Base-by-base conservation (phyloP, 208 protist species). In the Acanthamoeba lenticulata region DNA sequence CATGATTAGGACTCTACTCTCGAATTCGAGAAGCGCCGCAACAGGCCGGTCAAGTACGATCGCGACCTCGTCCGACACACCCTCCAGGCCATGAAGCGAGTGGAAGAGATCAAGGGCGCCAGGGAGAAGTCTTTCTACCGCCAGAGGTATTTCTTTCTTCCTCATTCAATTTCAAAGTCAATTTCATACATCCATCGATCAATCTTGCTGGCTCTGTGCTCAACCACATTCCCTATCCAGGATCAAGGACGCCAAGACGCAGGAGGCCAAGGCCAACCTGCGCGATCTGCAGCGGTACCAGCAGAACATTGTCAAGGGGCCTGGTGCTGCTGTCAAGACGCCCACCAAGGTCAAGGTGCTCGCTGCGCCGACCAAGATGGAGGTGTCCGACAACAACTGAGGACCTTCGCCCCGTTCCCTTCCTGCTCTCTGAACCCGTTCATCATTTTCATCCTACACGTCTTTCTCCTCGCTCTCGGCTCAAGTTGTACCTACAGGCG, bases 1-100 rank as follows among this genome's bases (percentile, higher is more conserved):
- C 85, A 42, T 17, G 5, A 13, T 32, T 94, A 96, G 95, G 99
- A 99, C 97, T 98, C 97, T 83, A 99, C 99, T 24, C 99, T 99
- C 95, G 98, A 99, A 49, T 99, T 99, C 96, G 99, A 99, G 97
- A 98, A 98, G 96, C 97, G 98, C 47, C 97, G 99, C 36, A 99
- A 99, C 95, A 95, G 99, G 42, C 99, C 99, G 27, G 97, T 99
- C 24, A 99, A 99, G 97, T 99, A 99, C 97, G 99, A 99, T 97
- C 98, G 99, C 67, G 98, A 99, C 93, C 96, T 99, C 40, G 97
- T 99, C 91, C 92, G 96, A 65, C 97, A 97, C 91, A 99, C 99
- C 1, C 95, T 99, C 34, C 97, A 92, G 40, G 99, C 99, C 11
- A 99, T 99, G 98, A 99, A 99, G 96, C 97, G 98, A 40, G 97